A percentile compares a stretch with the other conserved stretches of the same genome.
phyloP scores from a whole-genome alignment of 2,329 filamentous ascomycete genomes.

The Didymella segeticola region DNA sequence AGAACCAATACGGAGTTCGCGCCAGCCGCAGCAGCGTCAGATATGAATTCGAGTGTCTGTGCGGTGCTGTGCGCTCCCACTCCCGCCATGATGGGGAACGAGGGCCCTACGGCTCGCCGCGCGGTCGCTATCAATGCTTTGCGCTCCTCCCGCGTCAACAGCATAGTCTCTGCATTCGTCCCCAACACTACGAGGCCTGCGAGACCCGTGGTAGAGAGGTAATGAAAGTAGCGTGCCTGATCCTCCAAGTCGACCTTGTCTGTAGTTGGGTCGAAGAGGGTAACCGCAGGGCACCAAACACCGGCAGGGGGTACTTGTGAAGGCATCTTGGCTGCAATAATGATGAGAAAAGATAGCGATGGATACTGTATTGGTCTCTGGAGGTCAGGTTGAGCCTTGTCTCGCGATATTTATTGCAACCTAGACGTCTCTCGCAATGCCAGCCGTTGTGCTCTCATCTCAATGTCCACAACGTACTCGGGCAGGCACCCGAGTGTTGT shows the following conservation, averaged over 20 bases:
- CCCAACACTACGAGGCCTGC: constrained; percentile 51
- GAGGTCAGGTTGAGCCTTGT: background rate
- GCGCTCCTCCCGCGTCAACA: constrained; percentile 51
- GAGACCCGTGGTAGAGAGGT: constrained; percentile 51
- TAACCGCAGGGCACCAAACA: constrained; percentile 48
- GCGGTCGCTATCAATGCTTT: constrained; percentile 46
- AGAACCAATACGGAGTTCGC: constrained; percentile 52
- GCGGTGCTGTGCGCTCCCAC: constrained; percentile 50
- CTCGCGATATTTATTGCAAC: constrained; percentile 3
- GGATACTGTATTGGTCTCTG: background rate
- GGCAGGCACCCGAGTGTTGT: constrained; percentile 6
- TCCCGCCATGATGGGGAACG: constrained; percentile 52
- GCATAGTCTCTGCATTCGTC: constrained; percentile 53
- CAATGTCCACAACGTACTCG: background rate
- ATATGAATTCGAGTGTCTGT: constrained; percentile 50
- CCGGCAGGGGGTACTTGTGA: constrained; percentile 27
- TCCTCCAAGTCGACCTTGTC: constrained; percentile 49
- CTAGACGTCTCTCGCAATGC: constrained; percentile 5
- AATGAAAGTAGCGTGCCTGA: constrained; percentile 51
- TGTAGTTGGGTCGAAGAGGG: constrained; percentile 48
- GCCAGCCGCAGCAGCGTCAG: constrained; percentile 47
- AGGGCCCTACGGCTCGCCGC: constrained; percentile 46
- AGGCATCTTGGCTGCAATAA: constrained; percentile 4
- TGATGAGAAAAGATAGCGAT: background rate
- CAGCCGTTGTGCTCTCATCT: constrained; percentile 9